Base-by-base conservation (phyloP, 2,329 filamentous ascomycete genomes). In the Fusarium algeriense region DNA sequence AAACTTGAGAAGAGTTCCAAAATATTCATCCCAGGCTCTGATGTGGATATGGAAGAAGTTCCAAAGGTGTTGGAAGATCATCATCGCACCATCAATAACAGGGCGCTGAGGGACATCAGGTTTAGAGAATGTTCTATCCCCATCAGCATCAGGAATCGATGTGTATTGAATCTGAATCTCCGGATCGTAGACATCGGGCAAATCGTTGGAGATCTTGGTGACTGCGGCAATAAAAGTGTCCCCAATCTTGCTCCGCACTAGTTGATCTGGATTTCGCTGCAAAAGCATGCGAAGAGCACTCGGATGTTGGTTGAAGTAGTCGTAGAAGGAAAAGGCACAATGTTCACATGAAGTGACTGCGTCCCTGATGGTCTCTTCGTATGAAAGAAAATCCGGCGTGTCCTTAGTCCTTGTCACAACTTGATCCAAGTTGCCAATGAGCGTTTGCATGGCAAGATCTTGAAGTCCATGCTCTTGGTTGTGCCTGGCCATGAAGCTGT, bases 1-100 rank as follows among this genome's bases (percentile, higher is more conserved):
- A 76, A 95, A 91, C n/a, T 83, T 83, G n/a, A 87, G 77, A 67
- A 95, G 83, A n/a, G 92, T 85, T 15, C 87, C 87, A 77, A 95
- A 95, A 63, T 91, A 91, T 75, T 95, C 92, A 44, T 90, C 88
- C 93, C 93, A 96, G 6, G 92, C 87, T 61, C 90, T 88, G 32
- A 89, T 82, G 48, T 86, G 83, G 5, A 83, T 80, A 65, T 93
- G 89, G 61, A 94, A 89, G n/a, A 81, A 83, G 6, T 86, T 81
- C 88, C 89, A 93, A 6, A 93, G 79, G 26, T 84, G 79, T 34
- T 84, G 81, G 53, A 94, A 83, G 26, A 89, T 81, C 20, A 76
- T 73, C 43, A 90, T 79, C 7, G 82, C 79, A 4, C 79, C 77
- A 30, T 79, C 75, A 26, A 87, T 73, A 13, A 85, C 75, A 10